Conservation (phyloP, 2,329 filamentous ascomycete species). For the Fusarium paranaense region DNA sequence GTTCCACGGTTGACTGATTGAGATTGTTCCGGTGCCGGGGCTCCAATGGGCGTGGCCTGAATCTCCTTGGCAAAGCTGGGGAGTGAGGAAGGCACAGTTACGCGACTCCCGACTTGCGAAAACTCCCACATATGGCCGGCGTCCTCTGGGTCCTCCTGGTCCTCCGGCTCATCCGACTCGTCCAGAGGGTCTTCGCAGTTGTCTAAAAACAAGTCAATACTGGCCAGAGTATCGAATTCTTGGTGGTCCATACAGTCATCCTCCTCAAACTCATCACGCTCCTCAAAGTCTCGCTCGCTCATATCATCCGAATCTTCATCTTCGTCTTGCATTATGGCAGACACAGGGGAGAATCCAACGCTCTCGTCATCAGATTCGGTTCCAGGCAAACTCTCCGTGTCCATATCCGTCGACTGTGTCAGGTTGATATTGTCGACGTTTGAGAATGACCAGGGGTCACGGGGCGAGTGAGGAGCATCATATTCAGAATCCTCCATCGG, state of each 20-base stretch:
- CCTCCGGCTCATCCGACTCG: not conserved
- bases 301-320: constrained; percentile 2
- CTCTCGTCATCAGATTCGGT: constrained; percentile 13
- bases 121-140: not conserved
- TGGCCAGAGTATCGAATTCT: not conserved
- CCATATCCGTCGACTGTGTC: constrained; percentile 32
- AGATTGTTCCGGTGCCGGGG: not conserved
- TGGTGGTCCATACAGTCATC: constrained; percentile 20
- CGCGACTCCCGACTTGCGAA: not conserved
- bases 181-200: not conserved
- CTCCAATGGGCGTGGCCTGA: not conserved
- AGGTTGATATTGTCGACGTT: constrained; percentile 11
- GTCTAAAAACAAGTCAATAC: constrained; percentile 30
- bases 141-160: not conserved
- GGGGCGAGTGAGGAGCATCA: constrained; percentile 5
- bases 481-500: constrained; percentile 4
- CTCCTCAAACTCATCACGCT: constrained; percentile 39
- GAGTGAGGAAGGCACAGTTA: not conserved
- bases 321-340: not conserved
- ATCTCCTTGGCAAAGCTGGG: not conserved
- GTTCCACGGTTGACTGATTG: not conserved
- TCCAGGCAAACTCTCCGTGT: constrained; percentile 24
- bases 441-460: constrained; percentile 9
- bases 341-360: constrained; percentile 1
- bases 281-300: constrained; percentile 30